phyloP scores from a whole-genome alignment of 139 green algal genomes.

The Asterochloris erici region DNA sequence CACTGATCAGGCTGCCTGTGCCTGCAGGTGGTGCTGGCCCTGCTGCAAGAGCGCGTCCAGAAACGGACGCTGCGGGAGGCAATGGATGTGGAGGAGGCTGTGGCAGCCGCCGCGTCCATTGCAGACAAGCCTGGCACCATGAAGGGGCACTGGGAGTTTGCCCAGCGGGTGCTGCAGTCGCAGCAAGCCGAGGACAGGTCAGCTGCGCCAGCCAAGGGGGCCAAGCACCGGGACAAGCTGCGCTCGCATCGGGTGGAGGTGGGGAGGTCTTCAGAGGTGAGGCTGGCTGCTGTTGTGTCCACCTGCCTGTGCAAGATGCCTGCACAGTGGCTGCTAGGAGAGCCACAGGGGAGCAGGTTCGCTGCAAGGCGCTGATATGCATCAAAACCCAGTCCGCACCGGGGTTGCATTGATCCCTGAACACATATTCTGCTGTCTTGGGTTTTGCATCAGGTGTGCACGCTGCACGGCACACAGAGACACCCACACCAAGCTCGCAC shows the following conservation, averaged over 20 bases:
- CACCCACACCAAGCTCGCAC: too few relatives aligned
- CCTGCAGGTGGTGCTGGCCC: slow-evolving; percentile 13
- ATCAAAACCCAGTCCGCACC: too few relatives aligned
- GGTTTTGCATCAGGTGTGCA: too few relatives aligned
- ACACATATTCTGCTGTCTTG: too few relatives aligned
- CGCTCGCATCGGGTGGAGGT: background rate
- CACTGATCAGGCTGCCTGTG: too few relatives aligned
- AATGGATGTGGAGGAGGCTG: slow-evolving; percentile 19
- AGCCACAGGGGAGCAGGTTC: background rate
- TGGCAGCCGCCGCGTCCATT: background rate
- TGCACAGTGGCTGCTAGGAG: background rate
- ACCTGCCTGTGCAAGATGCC: too few relatives aligned
- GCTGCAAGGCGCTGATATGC: too few relatives aligned
- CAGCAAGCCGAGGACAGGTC: slow-evolving; percentile 23
- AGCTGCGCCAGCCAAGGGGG: background rate
- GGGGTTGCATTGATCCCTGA: too few relatives aligned
- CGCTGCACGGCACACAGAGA: too few relatives aligned
- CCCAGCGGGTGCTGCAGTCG: slow-evolving; percentile 34
- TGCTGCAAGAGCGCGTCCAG: slow-evolving; percentile 18
- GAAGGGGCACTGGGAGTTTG: slow-evolving; percentile 41
- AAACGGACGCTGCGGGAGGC: slow-evolving; percentile 15
- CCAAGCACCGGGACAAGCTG: background rate
- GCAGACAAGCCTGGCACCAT: slow-evolving; percentile 11
- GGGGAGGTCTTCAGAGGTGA: too few relatives aligned
- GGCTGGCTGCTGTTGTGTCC: too few relatives aligned